A percentile compares a stretch with the other conserved stretches of the same genome.
Evolutionary conservation across 2,329 filamentous ascomycete genomes (phyloP).

Genomic region (Xylaria hypoxylon): DNA sequence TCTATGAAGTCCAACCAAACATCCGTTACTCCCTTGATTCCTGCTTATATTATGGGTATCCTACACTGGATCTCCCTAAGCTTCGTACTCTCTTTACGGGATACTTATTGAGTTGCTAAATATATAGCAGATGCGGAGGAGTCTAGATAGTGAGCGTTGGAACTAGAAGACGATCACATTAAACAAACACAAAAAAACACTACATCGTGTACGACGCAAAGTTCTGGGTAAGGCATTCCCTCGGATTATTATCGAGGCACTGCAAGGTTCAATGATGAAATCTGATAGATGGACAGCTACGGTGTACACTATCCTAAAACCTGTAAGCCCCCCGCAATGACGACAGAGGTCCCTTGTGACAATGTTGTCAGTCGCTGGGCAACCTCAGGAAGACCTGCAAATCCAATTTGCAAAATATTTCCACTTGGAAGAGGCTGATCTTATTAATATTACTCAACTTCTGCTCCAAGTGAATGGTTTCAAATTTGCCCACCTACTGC

Average conservation of each 20-base stretch:
- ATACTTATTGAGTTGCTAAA: no score
- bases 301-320: not conserved
- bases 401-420: not conserved
- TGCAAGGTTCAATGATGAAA: not conserved
- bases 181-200: no score
- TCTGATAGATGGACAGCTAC: not conserved
- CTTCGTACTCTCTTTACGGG: no score
- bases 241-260: not conserved
- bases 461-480: not conserved
- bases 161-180: no score
- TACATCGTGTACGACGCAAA: no score
- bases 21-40: no score
- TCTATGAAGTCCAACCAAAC: not conserved
- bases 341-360: conserved; percentile 19
- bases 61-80: no score
- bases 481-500: not conserved
- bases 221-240: not conserved
- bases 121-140: no score
- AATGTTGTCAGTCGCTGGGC: conserved; percentile 9
- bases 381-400: conserved; percentile 7
- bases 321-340: conserved; percentile 7
- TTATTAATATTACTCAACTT: not conserved
- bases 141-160: no score
- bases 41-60: no score
- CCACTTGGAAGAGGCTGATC: not conserved